These are phyloP conservation scores for Scalesia atractyloides DNA, from an alignment of 129 eudicot genomes.

Conservation along the genomic window DNA sequence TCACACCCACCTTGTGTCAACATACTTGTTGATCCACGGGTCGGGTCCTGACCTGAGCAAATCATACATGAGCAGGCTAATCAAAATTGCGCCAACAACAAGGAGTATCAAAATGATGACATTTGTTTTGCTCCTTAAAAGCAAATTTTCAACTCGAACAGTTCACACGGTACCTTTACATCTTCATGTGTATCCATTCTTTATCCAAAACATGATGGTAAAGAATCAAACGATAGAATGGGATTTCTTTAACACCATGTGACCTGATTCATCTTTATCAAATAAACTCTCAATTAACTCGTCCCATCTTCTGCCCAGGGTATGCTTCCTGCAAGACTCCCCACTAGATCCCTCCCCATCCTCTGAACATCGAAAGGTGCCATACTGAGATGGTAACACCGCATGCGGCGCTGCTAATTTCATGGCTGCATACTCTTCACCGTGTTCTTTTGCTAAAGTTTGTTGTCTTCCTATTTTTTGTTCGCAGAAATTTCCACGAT, in stretches of 20 bases:
- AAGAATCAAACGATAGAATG: constrained; percentile 28
- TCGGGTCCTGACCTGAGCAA: not conserved
- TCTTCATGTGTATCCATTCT: not conserved
- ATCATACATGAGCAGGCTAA: not conserved
- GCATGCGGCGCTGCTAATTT: constrained; percentile 73
- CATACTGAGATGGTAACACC: constrained; percentile 62
- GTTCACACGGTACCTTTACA: not conserved
- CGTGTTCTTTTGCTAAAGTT: constrained; percentile 64
- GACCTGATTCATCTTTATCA: constrained; percentile 67
- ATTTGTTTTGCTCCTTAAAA: constrained; percentile 1
- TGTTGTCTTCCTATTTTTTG: constrained; percentile 86
- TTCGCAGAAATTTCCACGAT: constrained; percentile 61
- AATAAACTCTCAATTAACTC: constrained; percentile 63
- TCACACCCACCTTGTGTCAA: no score
- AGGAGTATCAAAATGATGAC: no score
- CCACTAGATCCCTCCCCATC: constrained; percentile 37
- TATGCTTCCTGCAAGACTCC: constrained; percentile 34
- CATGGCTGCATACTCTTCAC: constrained; percentile 71
- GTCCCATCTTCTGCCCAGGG: constrained; percentile 62
- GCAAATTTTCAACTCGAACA: not conserved
- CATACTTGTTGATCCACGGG: no score
- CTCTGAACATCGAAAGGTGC: constrained; percentile 64
- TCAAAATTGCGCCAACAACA: not conserved
- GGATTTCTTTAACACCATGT: constrained; percentile 48
- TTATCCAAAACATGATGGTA: not conserved